phyloP scores from a whole-genome alignment of 148 eudicot species.

The Diospyros kaki region DNA sequence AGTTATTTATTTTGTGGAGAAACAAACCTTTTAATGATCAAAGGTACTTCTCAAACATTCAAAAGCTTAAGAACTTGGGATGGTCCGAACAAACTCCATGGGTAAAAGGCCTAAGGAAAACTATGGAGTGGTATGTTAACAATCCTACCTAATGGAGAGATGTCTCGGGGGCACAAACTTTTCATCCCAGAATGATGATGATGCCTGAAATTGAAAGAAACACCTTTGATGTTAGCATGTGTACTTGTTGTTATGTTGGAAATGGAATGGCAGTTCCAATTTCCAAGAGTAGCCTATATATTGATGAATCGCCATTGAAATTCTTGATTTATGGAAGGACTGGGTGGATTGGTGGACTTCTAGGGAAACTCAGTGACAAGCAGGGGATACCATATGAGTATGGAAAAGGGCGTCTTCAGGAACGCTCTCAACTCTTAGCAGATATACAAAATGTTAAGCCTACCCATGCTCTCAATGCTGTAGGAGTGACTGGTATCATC shows the following conservation, averaged over 20 bases:
- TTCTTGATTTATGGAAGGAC: constrained; percentile 28
- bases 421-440: constrained; percentile 16
- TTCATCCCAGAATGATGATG: constrained; percentile 21
- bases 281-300: constrained; percentile 4
- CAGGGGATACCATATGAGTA: constrained; percentile 27
- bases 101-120: constrained; percentile 17
- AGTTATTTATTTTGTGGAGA: constrained; percentile 19
- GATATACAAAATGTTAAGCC: constrained; percentile 20
- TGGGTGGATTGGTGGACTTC: constrained; percentile 30
- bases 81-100: constrained; percentile 18
- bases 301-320: constrained; percentile 8
- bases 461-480: constrained; percentile 30
- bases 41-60: constrained; percentile 19
- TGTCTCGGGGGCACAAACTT: constrained; percentile 17
- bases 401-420: constrained; percentile 25
- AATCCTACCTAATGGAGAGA: constrained; percentile 24
- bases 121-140: constrained; percentile 19
- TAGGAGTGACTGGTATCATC: constrained; percentile 25
- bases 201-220: constrained; percentile 17
- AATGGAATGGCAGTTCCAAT: constrained; percentile 13
- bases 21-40: constrained; percentile 23
- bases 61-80: constrained; percentile 24
- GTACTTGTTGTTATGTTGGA: neutral
- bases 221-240: neutral
- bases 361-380: constrained; percentile 24